Percentiles rank a stretch among this genome's conserved stretches.
Evolutionary conservation across 352 stramenopile genomes (phyloP).

Genomic region (Phytophthora melonis): DNA sequence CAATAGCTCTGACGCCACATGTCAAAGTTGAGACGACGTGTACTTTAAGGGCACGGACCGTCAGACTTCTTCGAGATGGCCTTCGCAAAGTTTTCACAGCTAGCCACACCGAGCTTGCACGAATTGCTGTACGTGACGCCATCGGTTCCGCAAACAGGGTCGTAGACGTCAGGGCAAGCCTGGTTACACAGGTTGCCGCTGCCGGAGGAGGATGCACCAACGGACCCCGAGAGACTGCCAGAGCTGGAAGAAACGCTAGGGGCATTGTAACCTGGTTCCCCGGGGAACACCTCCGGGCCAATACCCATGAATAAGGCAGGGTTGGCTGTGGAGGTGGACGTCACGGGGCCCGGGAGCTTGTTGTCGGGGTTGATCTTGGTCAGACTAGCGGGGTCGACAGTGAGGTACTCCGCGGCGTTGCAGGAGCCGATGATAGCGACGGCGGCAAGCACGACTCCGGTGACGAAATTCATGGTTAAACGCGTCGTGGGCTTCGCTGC

Average conservation of each 20-base stretch:
- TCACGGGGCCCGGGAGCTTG: no score
- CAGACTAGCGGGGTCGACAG: not conserved
- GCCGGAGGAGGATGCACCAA: not conserved
- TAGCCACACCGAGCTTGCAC: constrained; percentile 8
- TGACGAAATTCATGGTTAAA: constrained; percentile 2
- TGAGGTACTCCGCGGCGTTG: constrained; percentile 2
- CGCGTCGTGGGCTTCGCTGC: not conserved
- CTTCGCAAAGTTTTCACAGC: constrained; percentile 11
- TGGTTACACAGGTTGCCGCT: constrained; percentile 4
- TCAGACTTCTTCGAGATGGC: constrained; percentile 2
- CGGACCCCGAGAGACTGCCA: not conserved
- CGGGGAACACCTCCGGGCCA: constrained; percentile 1
- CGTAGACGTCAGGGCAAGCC: constrained; percentile 15
- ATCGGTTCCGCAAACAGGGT: constrained; percentile 22
- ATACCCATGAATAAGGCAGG: constrained; percentile 14
- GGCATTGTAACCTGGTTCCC: constrained; percentile 10
- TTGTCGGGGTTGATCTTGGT: no score
- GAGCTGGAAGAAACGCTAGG: not conserved
- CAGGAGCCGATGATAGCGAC: constrained; percentile 1
- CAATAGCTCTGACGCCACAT: no score
- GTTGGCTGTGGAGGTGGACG: constrained; percentile 8
- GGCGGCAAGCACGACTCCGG: not conserved
- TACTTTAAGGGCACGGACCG: not conserved
- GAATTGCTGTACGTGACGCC: constrained; percentile 21
- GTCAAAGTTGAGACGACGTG: no score